Conservation (phyloP, 2,329 filamentous ascomycete species). For the Fusarium sp. region DNA sequence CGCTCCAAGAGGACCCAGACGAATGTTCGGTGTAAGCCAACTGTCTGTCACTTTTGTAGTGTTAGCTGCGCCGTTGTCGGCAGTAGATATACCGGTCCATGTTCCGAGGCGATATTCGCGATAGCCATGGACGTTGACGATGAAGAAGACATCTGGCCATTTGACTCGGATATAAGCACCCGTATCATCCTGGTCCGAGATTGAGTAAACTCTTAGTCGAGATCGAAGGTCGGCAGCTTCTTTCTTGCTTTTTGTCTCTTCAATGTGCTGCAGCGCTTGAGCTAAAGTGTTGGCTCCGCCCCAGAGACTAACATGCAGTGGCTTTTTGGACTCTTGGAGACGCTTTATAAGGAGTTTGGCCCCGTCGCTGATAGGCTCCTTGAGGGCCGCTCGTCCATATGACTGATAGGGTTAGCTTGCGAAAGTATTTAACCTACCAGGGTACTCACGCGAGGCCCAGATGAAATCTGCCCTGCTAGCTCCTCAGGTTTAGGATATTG, state of each 20-base stretch:
- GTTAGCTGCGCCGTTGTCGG: background rate
- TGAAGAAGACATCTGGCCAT: slow-evolving; percentile 11
- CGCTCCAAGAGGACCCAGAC: background rate
- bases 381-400: slow-evolving; percentile 3
- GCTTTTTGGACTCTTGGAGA: background rate
- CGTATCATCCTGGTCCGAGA: slow-evolving; percentile 12
- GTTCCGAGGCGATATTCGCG: background rate
- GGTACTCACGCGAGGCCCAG: background rate
- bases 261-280: background rate
- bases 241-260: background rate
- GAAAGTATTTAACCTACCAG: fast-evolving
- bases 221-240: background rate
- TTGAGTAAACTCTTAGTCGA: slow-evolving; percentile 3
- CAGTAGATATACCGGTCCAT: slow-evolving; percentile 2
- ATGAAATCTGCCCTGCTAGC: background rate
- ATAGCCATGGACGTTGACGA: background rate
- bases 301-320: background rate
- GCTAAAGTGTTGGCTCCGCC: slow-evolving; percentile 4
- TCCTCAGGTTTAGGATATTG: background rate
- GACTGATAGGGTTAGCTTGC: background rate
- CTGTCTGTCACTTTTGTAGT: background rate
- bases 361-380: background rate
- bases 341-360: background rate
- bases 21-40: slow-evolving; percentile 10
- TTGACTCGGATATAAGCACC: background rate